These are phyloP conservation scores for Verbascum thapsus DNA, from an alignment of 257 asterid species.

Conservation along the genomic window DNA sequence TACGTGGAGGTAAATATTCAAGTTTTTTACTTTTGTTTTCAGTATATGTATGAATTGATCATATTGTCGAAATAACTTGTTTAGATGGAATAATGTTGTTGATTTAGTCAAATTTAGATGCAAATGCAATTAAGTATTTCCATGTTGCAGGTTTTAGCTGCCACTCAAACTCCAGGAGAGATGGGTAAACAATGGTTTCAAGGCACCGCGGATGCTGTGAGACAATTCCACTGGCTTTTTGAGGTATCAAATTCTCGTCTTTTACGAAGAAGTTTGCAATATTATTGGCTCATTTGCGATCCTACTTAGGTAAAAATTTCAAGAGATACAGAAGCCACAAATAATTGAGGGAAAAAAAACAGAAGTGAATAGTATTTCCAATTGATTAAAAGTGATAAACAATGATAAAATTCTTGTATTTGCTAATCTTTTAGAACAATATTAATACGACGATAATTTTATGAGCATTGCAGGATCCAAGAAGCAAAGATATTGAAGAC, in stretches of 20 bases:
- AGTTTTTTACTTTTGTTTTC: too few species aligned
- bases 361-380: too few species aligned
- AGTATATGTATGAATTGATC: neutral
- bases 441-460: too few species aligned
- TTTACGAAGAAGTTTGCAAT: too few species aligned
- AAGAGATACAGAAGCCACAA: too few species aligned
- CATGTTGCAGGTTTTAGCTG: constrained; percentile 76
- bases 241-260: constrained; percentile 59
- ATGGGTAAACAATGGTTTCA: constrained; percentile 91
- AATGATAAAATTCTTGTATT: too few species aligned
- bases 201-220: constrained; percentile 96
- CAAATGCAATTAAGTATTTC: constrained; percentile 28
- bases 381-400: too few species aligned
- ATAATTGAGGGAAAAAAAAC: too few species aligned
- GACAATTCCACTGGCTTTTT: constrained; percentile 97
- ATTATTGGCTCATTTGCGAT: too few species aligned
- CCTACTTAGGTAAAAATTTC: too few species aligned
- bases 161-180: constrained; percentile 96
- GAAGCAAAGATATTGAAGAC: constrained; percentile 93
- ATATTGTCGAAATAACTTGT: neutral
- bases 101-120: neutral
- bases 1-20: constrained; percentile 70
- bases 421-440: too few species aligned
- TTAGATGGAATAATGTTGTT: constrained; percentile 8
- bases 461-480: constrained; percentile 96